Conservation (phyloP, 805 yeast genomes). For the Myxozyma nipponensis region DNA sequence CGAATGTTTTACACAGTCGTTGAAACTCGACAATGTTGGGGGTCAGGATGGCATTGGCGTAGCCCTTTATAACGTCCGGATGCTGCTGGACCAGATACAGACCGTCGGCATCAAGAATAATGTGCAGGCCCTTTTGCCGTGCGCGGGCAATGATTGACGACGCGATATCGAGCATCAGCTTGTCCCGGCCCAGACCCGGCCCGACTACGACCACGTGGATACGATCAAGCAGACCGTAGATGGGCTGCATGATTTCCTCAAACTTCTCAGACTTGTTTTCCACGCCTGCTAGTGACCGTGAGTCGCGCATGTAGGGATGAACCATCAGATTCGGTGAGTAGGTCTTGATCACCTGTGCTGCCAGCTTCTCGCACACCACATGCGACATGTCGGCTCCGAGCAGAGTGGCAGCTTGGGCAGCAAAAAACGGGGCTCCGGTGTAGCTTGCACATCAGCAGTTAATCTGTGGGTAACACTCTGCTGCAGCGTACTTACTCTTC, state of each 20-base stretch:
- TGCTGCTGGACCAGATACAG: conserved; percentile 59
- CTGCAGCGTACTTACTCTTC: conserved; percentile 52
- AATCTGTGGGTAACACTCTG: neutral
- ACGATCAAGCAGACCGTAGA: conserved; percentile 53
- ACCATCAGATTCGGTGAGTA: conserved; percentile 95
- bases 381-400: conserved; percentile 89
- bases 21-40: conserved; percentile 87
- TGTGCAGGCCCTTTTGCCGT: conserved; percentile 55
- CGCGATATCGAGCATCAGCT: conserved; percentile 57
- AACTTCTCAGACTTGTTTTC: too few relatives aligned
- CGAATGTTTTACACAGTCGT: conserved; percentile 46
- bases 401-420: conserved; percentile 78
- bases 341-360: conserved; percentile 75
- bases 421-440: conserved; percentile 94
- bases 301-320: conserved; percentile 76
- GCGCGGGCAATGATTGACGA: conserved; percentile 56
- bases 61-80: conserved; percentile 54
- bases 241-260: conserved; percentile 49
- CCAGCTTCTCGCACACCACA: conserved; percentile 75
- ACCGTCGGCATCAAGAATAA: conserved; percentile 90
- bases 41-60: conserved; percentile 64
- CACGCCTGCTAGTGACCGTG: conserved; percentile 24
- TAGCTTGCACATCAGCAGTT: conserved; percentile 42
- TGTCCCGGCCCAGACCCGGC: conserved; percentile 90
- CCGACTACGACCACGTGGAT: conserved; percentile 84